Base-by-base conservation (phyloP, 139 green algal genomes). In the Edaphochlamys debaryana region DNA sequence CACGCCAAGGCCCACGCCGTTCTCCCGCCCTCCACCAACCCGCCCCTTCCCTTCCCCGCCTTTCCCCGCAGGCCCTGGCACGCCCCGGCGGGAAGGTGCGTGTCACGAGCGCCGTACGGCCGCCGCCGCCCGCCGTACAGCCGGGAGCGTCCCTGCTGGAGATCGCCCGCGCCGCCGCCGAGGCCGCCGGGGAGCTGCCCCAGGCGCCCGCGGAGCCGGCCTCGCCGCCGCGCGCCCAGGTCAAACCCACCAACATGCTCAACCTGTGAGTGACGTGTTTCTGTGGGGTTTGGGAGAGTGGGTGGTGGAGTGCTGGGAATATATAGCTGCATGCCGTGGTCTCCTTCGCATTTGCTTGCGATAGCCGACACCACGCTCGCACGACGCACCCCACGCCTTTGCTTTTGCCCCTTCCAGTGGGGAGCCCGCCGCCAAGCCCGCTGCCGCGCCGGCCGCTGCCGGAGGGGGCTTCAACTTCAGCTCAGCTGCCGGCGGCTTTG, bases 401-500 rank as follows among this genome's bases (percentile, higher is more conserved):
- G n/a, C n/a, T n/a, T n/a, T n/a, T n/a, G n/a, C n/a, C n/a, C n/a
- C n/a, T n/a, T n/a, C n/a, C n/a, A n/a, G n/a, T n/a, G n/a, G n/a
- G n/a, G n/a, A n/a, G n/a, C n/a, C n/a, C n/a, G n/a, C n/a, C n/a
- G n/a, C n/a, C n/a, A 63, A 52, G 32, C 37, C 74, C 2, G 75
- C 41, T 15, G 56, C 75, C 5, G 56, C 30, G 17, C 20, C 75
- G 2, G n/a, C 75, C 2, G 60, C 38, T 19, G 52, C 75, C n/a
- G n/a, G n/a, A n/a, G n/a, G n/a, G n/a, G n/a, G n/a, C 37, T 80
- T 80, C 56, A 58, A 69, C 29, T 80, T 80, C 56, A 40, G 37
- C 27, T 58, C 56, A 22, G 54, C 54, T 32, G 54, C 54, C 13
- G 60, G 56, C 56, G 56, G 56, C 50, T 58, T 58, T 22, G 50